Percentiles rank a stretch among this genome's conserved stretches.
These are phyloP conservation scores for Starmerella powellii DNA, from an alignment of 805 yeast genomes.

Conservation along the genomic window DNA sequence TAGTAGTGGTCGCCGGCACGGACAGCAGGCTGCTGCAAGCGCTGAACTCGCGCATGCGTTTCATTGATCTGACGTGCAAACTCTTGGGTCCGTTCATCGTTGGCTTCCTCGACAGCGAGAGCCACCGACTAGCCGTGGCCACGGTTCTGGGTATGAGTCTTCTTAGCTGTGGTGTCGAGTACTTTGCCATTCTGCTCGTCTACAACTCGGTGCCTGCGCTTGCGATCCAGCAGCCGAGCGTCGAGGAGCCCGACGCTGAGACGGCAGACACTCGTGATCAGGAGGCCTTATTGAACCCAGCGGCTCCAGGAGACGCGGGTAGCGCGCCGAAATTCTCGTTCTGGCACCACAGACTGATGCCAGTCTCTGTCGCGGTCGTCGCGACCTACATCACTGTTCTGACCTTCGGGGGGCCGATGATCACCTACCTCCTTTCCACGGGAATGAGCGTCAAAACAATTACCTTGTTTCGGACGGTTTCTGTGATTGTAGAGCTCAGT, in stretches of 20 bases:
- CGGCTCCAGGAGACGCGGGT: neutral
- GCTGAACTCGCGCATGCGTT: constrained; percentile 30
- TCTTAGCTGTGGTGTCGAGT: constrained; percentile 29
- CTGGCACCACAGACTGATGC: constrained; percentile 24
- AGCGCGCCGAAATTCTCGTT: constrained; percentile 18
- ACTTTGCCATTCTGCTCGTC: constrained; percentile 28
- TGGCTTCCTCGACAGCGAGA: constrained; percentile 26
- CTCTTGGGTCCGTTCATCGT: constrained; percentile 32
- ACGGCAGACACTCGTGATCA: neutral
- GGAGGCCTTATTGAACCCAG: neutral
- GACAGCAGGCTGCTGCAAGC: constrained; percentile 23
- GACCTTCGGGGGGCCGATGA: constrained; percentile 32
- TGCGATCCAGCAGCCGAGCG: constrained; percentile 3
- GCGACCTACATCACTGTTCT: constrained; percentile 32
- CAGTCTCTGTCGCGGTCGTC: constrained; percentile 28
- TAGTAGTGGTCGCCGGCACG: constrained; percentile 29
- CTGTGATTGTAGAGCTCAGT: constrained; percentile 29
- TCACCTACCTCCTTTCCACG: constrained; percentile 29
- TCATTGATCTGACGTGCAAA: constrained; percentile 33
- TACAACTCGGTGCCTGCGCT: constrained; percentile 28
- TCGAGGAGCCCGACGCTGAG: neutral
- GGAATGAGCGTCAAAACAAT: constrained; percentile 27
- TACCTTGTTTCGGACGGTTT: constrained; percentile 29
- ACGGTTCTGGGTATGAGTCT: constrained; percentile 26
- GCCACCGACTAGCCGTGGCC: constrained; percentile 25